These are phyloP conservation scores for Centrapalus pauciflorus DNA, from an alignment of 129 eudicot species.

Conservation along the genomic window DNA sequence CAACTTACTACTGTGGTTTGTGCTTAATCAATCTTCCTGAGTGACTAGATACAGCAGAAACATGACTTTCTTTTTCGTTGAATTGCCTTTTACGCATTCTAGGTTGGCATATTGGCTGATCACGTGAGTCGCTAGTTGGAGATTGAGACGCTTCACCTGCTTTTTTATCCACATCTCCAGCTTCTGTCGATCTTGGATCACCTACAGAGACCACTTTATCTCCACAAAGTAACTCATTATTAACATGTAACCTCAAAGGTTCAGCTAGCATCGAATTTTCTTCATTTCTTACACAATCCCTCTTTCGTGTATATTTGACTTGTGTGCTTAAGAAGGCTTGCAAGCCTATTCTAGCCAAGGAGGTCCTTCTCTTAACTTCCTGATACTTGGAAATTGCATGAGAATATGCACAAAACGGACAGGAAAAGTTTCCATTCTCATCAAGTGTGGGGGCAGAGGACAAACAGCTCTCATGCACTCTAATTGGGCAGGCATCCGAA, in stretches of 20 bases:
- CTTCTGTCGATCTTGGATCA: constrained; percentile 17
- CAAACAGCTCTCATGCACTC: constrained; percentile 74
- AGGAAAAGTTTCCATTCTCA: constrained; percentile 45
- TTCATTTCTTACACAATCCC: too few relatives aligned
- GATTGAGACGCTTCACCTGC: not conserved
- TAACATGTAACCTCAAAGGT: too few relatives aligned
- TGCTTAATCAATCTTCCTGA: constrained; percentile 30
- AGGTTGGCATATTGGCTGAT: constrained; percentile 6
- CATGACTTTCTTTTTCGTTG: constrained; percentile 31
- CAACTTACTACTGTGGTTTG: constrained; percentile 40
- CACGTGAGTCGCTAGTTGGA: not conserved
- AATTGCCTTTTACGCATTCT: constrained; percentile 7
- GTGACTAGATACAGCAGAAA: constrained; percentile 16
- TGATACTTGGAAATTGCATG: constrained; percentile 56
- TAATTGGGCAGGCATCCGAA: constrained; percentile 49
- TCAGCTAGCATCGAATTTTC: too few relatives aligned
- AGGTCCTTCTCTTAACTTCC: constrained; percentile 46
- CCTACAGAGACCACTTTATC: too few relatives aligned
- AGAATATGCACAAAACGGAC: constrained; percentile 91
- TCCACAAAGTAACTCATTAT: too few relatives aligned
- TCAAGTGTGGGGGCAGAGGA: constrained; percentile 42
- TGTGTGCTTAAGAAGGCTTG: constrained; percentile 34
- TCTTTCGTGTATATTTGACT: constrained; percentile 13
- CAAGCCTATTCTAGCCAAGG: constrained; percentile 57
- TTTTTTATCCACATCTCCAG: constrained; percentile 14